phyloP scores from a whole-genome alignment of 805 yeast genomes.

The Starmerella vaccinii region DNA sequence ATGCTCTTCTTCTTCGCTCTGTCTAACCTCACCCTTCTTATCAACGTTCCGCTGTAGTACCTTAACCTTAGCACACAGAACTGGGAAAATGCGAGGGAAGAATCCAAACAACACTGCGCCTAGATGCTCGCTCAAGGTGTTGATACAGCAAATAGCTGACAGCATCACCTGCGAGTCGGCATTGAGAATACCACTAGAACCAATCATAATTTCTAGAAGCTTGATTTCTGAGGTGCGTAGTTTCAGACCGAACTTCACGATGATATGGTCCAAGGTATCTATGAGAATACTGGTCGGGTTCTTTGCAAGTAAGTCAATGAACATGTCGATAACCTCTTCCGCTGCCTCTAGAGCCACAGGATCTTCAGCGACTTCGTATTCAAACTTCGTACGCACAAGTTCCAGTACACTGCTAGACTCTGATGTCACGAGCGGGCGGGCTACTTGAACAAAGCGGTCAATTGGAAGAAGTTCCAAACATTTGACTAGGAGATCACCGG shows the following conservation, averaged over 20 bases:
- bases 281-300: slow-evolving; percentile 12
- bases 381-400: slow-evolving; percentile 59
- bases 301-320: slow-evolving; percentile 33
- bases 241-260: slow-evolving; percentile 49
- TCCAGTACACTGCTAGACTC: slow-evolving; percentile 43
- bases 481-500: slow-evolving; percentile 48
- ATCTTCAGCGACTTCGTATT: slow-evolving; percentile 50
- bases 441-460: slow-evolving; percentile 55
- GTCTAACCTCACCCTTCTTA: neutral
- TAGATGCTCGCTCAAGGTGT: slow-evolving; percentile 56
- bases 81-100: slow-evolving; percentile 76
- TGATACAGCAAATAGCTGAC: slow-evolving; percentile 62
- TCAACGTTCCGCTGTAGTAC: neutral
- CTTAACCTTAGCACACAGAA: slow-evolving; percentile 45
- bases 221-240: slow-evolving; percentile 36
- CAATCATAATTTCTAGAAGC: slow-evolving; percentile 43
- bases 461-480: slow-evolving; percentile 66
- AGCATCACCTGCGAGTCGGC: slow-evolving; percentile 53
- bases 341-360: slow-evolving; percentile 43
- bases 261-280: slow-evolving; percentile 39
- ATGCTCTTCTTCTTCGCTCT: neutral
- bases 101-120: slow-evolving; percentile 81
- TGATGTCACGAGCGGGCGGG: slow-evolving; percentile 35
- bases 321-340: slow-evolving; percentile 40
- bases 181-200: slow-evolving; percentile 45